phyloP scores from a whole-genome alignment of 1,284 basidiomycete genomes.

The Cutaneotrichosporon dermatis region DNA sequence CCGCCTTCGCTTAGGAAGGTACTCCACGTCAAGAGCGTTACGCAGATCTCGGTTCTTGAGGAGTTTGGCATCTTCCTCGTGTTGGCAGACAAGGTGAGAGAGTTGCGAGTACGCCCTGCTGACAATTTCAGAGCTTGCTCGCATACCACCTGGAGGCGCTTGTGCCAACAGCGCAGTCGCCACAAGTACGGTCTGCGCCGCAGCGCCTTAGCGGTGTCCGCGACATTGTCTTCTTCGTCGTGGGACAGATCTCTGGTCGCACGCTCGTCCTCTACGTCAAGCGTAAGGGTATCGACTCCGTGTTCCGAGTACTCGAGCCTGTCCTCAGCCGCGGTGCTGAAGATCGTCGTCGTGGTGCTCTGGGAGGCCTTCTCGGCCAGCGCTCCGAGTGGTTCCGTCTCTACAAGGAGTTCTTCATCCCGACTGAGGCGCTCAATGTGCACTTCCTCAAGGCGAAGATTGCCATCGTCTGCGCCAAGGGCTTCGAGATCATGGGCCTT shows the following conservation, averaged over 20 bases:
- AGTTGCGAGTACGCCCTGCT: not conserved
- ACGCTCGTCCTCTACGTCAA: conserved; percentile 94
- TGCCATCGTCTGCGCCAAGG: conserved; percentile 83
- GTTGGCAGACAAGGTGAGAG: conserved; percentile 63
- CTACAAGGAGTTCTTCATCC: conserved; percentile 88
- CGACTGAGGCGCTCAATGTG: conserved; percentile 79
- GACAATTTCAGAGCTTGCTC: conserved; percentile 36
- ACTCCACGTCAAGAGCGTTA: conserved; percentile 81
- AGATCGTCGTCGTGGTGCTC: conserved; percentile 54
- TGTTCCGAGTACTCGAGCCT: conserved; percentile 90
- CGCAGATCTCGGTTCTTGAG: conserved; percentile 89
- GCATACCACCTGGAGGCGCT: conserved; percentile 94
- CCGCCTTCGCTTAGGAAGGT: conserved; percentile 82
- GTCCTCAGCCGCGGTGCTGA: conserved; percentile 78
- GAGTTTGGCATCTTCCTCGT: conserved; percentile 95
- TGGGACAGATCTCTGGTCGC: conserved; percentile 75
- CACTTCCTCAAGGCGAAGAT: conserved; percentile 88
- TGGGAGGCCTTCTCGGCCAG: conserved; percentile 69
- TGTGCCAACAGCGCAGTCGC: conserved; percentile 72
- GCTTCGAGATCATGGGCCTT: conserved; percentile 97
- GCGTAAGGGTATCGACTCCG: conserved; percentile 83
- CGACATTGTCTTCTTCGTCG: conserved; percentile 91
- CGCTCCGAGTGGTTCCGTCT: conserved; percentile 87
- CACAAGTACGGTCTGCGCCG: conserved; percentile 53
- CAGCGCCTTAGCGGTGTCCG: conserved; percentile 78